Evolutionary conservation across 768 basidiomycete species (phyloP).

Genomic region (Auricularia sp.): DNA sequence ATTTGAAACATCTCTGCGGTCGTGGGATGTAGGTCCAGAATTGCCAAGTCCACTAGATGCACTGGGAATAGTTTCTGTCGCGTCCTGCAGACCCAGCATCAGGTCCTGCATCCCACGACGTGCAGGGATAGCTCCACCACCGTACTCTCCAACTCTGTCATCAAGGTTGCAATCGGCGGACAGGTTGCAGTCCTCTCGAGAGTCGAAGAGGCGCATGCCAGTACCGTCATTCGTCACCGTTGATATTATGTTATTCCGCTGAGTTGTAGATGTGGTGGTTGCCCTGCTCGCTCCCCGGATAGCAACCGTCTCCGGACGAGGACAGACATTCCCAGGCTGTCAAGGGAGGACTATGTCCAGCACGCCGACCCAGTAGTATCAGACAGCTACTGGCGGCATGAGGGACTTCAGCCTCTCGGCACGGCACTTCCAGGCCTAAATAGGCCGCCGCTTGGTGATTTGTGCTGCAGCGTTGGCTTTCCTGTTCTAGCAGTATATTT

Average conservation of each 20-base stretch:
- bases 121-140: not conserved
- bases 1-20: not conserved
- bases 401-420: not conserved
- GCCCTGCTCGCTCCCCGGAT: not conserved
- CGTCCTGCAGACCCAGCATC: not conserved
- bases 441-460: too few species aligned
- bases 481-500: too few species aligned
- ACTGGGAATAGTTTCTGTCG: not conserved
- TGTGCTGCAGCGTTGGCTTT: too few species aligned
- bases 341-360: not conserved
- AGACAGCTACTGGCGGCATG: not conserved
- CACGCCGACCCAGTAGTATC: not conserved
- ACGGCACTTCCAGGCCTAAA: not conserved
- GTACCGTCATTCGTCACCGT: not conserved
- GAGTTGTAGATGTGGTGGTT: not conserved
- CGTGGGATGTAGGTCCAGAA: not conserved
- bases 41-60: not conserved
- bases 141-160: not conserved
- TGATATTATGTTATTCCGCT: not conserved
- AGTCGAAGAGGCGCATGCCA: not conserved
- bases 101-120: not conserved
- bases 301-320: not conserved
- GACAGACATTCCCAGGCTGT: not conserved
- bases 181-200: not conserved
- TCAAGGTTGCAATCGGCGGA: not conserved